Conservation (phyloP, 2,329 filamentous ascomycete genomes). For the Colletotrichum cuscutae region DNA sequence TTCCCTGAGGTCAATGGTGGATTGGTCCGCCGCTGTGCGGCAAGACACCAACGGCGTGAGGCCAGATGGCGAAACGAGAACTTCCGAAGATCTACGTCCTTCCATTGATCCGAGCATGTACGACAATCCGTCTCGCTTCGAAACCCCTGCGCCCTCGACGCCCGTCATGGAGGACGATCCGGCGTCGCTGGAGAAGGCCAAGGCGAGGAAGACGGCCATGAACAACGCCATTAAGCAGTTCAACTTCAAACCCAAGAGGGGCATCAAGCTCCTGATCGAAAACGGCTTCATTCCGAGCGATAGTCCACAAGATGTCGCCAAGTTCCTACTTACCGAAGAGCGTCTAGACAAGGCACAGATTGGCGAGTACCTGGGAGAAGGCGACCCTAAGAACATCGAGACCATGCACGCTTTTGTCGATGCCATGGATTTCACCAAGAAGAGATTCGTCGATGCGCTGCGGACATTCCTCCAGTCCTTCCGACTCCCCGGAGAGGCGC, state of each 20-base stretch:
- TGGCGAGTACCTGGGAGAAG: constrained; percentile 94
- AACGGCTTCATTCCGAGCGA: constrained; percentile 90
- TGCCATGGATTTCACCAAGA: constrained; percentile 90
- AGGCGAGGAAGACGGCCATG: constrained; percentile 91
- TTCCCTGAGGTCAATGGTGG: constrained; percentile 87
- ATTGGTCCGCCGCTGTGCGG: constrained; percentile 80
- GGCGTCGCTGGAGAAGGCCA: constrained; percentile 92
- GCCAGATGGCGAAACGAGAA: constrained; percentile 48
- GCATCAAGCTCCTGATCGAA: constrained; percentile 83
- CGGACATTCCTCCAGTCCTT: constrained; percentile 95
- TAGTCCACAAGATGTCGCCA: constrained; percentile 82
- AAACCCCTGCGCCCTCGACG: constrained; percentile 72
- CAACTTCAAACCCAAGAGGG: constrained; percentile 97
- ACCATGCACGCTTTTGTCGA: constrained; percentile 98
- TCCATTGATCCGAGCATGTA: constrained; percentile 77
- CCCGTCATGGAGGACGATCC: constrained; percentile 87
- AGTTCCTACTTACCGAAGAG: constrained; percentile 84
- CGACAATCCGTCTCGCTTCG: constrained; percentile 70
- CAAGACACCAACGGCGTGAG: constrained; percentile 64
- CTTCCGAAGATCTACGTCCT: constrained; percentile 56
- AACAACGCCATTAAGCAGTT: constrained; percentile 90
- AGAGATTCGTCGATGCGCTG: constrained; percentile 91
- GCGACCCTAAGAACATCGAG: constrained; percentile 85
- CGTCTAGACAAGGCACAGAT: constrained; percentile 90
- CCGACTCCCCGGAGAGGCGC: constrained; percentile 92